Percentiles rank a stretch among this genome's conserved stretches.
Conservation (phyloP, 2,329 filamentous ascomycete genomes). For the Mariannaea sp. region DNA sequence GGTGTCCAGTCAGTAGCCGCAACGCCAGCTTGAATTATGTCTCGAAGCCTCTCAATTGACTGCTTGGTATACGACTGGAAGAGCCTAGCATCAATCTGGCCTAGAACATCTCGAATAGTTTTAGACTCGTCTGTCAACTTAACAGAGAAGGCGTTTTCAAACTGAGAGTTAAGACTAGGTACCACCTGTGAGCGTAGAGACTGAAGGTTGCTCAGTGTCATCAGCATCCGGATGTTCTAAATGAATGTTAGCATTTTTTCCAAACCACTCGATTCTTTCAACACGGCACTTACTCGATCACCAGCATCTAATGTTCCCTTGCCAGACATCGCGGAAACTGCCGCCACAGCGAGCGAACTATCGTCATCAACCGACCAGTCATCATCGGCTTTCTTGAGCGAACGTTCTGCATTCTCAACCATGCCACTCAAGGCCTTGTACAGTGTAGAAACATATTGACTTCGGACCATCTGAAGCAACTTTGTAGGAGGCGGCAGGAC, state of each 20-base stretch:
- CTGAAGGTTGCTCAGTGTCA: constrained; percentile 92
- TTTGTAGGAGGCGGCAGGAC: constrained; percentile 85
- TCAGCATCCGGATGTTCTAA: constrained; percentile 87
- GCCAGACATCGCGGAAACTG: constrained; percentile 46
- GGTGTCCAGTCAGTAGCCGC: constrained; percentile 74
- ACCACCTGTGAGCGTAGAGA: constrained; percentile 81
- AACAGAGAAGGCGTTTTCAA: constrained; percentile 91
- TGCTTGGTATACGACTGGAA: constrained; percentile 92
- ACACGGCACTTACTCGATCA: constrained; percentile 54
- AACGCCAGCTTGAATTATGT: constrained; percentile 76
- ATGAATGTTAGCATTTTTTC: constrained; percentile 34
- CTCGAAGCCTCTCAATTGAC: constrained; percentile 68
- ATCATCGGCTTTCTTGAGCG: constrained; percentile 66
- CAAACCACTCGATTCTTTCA: background rate
- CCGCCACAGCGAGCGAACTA: constrained; percentile 43
- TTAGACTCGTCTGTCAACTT: constrained; percentile 93
- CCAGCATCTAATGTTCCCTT: constrained; percentile 58
- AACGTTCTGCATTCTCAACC: constrained; percentile 92
- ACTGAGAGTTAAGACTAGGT: constrained; percentile 86
- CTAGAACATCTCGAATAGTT: constrained; percentile 86
- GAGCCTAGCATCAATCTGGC: constrained; percentile 86
- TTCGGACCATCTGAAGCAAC: constrained; percentile 85
- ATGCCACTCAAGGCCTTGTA: constrained; percentile 95
- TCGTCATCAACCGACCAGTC: constrained; percentile 61
- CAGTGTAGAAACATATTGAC: constrained; percentile 89